Evolutionary conservation across 352 stramenopile genomes (phyloP).

Genomic region (Lagenidium sp.): DNA sequence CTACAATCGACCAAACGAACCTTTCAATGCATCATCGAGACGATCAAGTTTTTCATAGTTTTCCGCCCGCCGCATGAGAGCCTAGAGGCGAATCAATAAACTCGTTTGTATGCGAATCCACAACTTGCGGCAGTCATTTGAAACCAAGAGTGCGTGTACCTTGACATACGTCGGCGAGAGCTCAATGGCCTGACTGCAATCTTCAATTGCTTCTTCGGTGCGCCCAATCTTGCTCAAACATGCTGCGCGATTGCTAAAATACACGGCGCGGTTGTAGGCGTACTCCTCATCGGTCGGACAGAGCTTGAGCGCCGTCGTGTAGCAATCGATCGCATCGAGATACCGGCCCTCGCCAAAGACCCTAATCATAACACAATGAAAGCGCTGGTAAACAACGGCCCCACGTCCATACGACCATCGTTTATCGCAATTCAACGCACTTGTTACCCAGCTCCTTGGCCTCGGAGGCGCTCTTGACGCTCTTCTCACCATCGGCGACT

Average conservation of each 20-base stretch:
- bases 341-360: constrained; percentile 61
- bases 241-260: constrained; percentile 79
- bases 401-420: background rate
- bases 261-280: constrained; percentile 77
- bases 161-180: constrained; percentile 97
- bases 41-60: constrained; percentile 91
- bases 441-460: constrained; percentile 84
- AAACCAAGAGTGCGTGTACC: constrained; percentile 17
- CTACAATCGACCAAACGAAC: too few relatives aligned
- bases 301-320: constrained; percentile 75
- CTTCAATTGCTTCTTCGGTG: constrained; percentile 88
- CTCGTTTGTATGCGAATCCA: too few relatives aligned
- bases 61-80: constrained; percentile 87
- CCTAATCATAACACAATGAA: too few relatives aligned
- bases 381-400: too few relatives aligned
- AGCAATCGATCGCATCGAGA: constrained; percentile 78
- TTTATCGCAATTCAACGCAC: constrained; percentile 21
- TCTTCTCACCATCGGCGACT: constrained; percentile 29
- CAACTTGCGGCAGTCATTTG: background rate
- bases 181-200: constrained; percentile 92
- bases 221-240: constrained; percentile 62
- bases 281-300: constrained; percentile 69
- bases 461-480: constrained; percentile 55
- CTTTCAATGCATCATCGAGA: constrained; percentile 89
- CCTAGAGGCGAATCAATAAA: constrained; percentile 13